Evolutionary conservation across 2,329 filamentous ascomycete species (phyloP), one percentile per base, ranked within the genome.

Genomic region (Alternaria rosae): DNA sequence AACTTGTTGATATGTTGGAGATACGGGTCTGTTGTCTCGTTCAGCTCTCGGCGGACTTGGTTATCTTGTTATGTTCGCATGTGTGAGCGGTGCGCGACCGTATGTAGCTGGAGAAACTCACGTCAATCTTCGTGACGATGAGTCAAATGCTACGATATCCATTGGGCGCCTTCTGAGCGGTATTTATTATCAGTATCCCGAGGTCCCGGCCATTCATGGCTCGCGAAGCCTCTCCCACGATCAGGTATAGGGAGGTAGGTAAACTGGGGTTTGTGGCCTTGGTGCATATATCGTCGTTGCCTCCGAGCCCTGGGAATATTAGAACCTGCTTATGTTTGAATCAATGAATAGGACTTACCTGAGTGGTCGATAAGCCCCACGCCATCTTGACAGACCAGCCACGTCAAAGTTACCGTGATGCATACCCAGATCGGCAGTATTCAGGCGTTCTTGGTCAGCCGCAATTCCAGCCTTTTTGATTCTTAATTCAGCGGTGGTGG

Each of bases 121-220:
- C n/a, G n/a, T n/a, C n/a, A n/a, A n/a, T n/a, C n/a, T n/a, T n/a
- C n/a, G n/a, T n/a, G n/a, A n/a, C n/a, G n/a, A n/a, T n/a, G n/a
- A n/a, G n/a, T n/a, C n/a, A 30, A 12, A 30, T 30, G 28, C 28
- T 30, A 30, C 28, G 1, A 1, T 30, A 12, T 30, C 28, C 11
- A 30, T 12, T 30, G 11, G 28, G 28, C 28, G 28, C 28, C 28
- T 6, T 30, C 11, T 11, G 30, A 8, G 30, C 30, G 13, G 6
- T 35, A 5, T n/a, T 0, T n/a, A 13, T 13, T 4, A 35, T 0
- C 1, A 35, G 30, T n/a, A 2, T 2, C n/a, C 0, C 7, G 7
- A 35, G 30, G 4, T 35, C 4, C 2, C 13, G 3, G 30, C 9
- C 30, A n/a, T 1, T 35, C 4, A 35, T 35, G 0, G 2, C 30